Conservation (phyloP, 768 basidiomycete species). For the Termitomyces sp. region DNA sequence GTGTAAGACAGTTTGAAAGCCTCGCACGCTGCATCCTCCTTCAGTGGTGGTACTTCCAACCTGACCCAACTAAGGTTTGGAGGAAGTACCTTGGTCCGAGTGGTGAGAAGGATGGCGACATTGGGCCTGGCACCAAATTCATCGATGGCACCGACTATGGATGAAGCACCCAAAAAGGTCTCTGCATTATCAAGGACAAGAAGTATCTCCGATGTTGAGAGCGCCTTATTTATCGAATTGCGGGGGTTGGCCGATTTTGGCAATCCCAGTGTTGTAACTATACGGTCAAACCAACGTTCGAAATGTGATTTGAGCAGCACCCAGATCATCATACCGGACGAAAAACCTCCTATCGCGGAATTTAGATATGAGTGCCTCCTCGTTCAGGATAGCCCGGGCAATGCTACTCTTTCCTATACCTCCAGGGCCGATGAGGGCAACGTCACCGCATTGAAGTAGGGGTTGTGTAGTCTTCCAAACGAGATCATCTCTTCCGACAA, state of each 20-base stretch:
- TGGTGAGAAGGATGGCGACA: slow-evolving; percentile 11
- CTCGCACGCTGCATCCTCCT: slow-evolving; percentile 5
- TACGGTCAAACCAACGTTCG: slow-evolving; percentile 5
- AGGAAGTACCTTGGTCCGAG: slow-evolving; percentile 4
- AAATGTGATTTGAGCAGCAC: background rate
- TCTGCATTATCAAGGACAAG: slow-evolving; percentile 15
- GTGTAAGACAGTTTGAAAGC: slow-evolving; percentile 5
- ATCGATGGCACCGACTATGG: slow-evolving; percentile 7
- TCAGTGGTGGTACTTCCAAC: slow-evolving; percentile 3
- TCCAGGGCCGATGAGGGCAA: slow-evolving; percentile 8
- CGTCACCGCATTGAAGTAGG: background rate
- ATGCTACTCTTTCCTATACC: slow-evolving; percentile 8
- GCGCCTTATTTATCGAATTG: background rate
- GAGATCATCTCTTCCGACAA: slow-evolving; percentile 2
- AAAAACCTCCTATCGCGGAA: slow-evolving; percentile 2
- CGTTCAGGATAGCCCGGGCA: slow-evolving; percentile 2
- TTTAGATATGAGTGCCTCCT: background rate
- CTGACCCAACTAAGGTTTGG: slow-evolving; percentile 5
- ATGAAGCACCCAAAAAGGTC: slow-evolving; percentile 8
- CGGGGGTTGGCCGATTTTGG: background rate
- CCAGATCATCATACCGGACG: slow-evolving; percentile 8
- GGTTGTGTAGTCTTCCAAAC: background rate
- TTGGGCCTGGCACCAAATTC: slow-evolving; percentile 7
- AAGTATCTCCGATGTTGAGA: slow-evolving; percentile 1
- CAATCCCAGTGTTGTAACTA: slow-evolving; percentile 1